phyloP scores from a whole-genome alignment of 177 flowering plant genomes.

The Vitis hybrid region DNA sequence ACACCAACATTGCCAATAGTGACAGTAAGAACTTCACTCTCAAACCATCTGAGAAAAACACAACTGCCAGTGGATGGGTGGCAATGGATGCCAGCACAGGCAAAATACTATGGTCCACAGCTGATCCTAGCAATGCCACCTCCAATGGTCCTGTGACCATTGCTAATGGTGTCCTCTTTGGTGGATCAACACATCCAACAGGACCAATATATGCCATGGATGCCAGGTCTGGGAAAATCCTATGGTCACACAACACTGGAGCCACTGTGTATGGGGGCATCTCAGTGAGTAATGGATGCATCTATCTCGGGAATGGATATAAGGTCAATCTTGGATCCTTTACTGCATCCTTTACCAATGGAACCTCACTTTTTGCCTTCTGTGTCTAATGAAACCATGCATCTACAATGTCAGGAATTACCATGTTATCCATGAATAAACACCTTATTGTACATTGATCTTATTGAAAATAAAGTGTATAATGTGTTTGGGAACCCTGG shows the following conservation, averaged over 20 bases:
- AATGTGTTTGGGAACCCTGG: no score
- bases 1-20: conserved; percentile 48
- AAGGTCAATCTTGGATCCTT: conserved; percentile 19
- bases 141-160: conserved; percentile 42
- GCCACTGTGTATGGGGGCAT: conserved; percentile 51
- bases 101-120: conserved; percentile 47
- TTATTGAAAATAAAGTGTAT: no score
- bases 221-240: conserved; percentile 35
- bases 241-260: conserved; percentile 48
- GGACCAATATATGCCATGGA: conserved; percentile 56
- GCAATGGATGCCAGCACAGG: conserved; percentile 45
- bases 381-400: conserved; percentile 15
- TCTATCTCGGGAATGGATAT: conserved; percentile 47
- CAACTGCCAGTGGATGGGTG: conserved; percentile 52
- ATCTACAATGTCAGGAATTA: no score
- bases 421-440: no score
- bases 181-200: conserved; percentile 25
- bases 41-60: conserved; percentile 29
- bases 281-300: conserved; percentile 44
- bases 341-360: conserved; percentile 29
- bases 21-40: conserved; percentile 30
- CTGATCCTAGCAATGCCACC: conserved; percentile 38
- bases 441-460: no score
- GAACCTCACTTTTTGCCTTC: conserved; percentile 45
- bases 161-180: conserved; percentile 49